Conservation (phyloP, 805 yeast species). For the Monosporozyma yasuniensis region DNA sequence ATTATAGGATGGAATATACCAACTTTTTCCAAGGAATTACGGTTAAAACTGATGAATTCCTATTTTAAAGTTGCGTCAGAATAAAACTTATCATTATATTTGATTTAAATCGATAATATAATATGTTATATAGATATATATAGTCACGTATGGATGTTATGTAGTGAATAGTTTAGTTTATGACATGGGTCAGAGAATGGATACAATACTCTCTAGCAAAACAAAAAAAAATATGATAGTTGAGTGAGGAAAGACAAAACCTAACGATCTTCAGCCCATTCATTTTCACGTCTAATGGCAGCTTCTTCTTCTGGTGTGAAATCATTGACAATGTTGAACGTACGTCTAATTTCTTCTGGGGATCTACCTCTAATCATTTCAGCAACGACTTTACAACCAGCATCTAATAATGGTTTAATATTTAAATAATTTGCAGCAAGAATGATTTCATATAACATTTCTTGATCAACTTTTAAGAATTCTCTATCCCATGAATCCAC, state of each 20-base stretch:
- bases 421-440: conserved; percentile 74
- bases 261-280: conserved; percentile 83
- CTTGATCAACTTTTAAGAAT: conserved; percentile 88
- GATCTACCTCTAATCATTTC: conserved; percentile 76
- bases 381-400: conserved; percentile 76
- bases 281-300: conserved; percentile 78
- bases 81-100: not conserved
- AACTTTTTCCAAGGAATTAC: not conserved
- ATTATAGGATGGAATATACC: not conserved
- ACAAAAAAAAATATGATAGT: too few species aligned
- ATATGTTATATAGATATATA: not conserved
- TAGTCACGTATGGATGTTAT: not conserved
- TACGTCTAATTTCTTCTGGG: conserved; percentile 72
- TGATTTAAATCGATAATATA: not conserved
- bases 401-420: conserved; percentile 63
- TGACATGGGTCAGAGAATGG: too few species aligned
- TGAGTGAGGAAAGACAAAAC: too few species aligned
- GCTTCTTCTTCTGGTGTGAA: conserved; percentile 84
- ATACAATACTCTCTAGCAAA: not conserved
- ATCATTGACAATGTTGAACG: conserved; percentile 73
- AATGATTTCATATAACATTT: conserved; percentile 73
- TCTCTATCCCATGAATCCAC: conserved; percentile 94
- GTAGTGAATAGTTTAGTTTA: not conserved
- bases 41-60: not conserved
- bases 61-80: not conserved